A percentile compares a stretch with the other conserved stretches of the same genome.
These are phyloP conservation scores for Schizonepeta tenuifolia DNA, from an alignment of 257 asterid species.

Conservation along the genomic window DNA sequence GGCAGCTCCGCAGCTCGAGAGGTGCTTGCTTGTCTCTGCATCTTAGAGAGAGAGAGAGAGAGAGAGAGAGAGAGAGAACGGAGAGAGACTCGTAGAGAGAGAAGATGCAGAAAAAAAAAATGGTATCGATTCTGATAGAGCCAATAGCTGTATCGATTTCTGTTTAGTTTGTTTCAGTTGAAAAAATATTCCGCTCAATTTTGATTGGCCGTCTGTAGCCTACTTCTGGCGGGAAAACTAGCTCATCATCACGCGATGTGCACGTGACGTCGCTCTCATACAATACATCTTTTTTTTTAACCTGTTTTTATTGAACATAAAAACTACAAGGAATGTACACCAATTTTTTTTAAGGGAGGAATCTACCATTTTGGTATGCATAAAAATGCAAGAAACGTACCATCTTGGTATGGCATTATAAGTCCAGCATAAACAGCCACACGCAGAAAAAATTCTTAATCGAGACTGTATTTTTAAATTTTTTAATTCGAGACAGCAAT, in stretches of 20 bases:
- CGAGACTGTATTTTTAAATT: too few species aligned
- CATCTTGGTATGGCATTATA: too few species aligned
- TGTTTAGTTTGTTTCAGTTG: background rate
- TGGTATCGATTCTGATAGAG: constrained; percentile 18
- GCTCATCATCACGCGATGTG: background rate
- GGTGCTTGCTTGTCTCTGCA: constrained; percentile 38
- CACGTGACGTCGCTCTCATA: constrained; percentile 3
- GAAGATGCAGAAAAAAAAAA: background rate
- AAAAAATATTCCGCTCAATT: background rate
- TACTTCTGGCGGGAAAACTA: constrained; percentile 25
- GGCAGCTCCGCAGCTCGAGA: constrained; percentile 28
- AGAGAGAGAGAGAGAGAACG: constrained; percentile 19
- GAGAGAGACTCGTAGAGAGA: constrained; percentile 12
- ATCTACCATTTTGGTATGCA: background rate
- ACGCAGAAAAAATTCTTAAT: too few species aligned
- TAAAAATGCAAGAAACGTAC: background rate
- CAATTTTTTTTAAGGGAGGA: too few species aligned
- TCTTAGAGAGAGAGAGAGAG: constrained; percentile 25
- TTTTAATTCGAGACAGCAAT: too few species aligned
- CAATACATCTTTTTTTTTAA: background rate
- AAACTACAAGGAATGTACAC: background rate
- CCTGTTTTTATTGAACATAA: background rate
- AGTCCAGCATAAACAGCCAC: too few species aligned
- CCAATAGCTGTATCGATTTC: background rate
- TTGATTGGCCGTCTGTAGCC: constrained; percentile 11